Conservation (phyloP, 2,329 filamentous ascomycete genomes). For the Exophiala xenobiotica region DNA sequence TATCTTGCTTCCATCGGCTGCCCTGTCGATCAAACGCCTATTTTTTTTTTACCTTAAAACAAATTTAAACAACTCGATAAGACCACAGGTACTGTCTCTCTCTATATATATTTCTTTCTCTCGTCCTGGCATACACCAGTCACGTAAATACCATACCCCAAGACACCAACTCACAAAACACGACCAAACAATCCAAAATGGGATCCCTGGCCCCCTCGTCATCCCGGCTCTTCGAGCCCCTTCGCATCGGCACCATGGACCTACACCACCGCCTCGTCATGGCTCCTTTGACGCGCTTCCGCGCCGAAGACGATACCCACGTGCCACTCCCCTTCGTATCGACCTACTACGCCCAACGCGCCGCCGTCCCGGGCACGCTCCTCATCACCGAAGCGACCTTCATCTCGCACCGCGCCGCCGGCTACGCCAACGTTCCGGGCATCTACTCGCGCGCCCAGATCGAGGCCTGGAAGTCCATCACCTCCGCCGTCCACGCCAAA, state of each 20-base stretch:
- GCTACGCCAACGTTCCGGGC: slow-evolving; percentile 20
- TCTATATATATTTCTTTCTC: too few relatives aligned
- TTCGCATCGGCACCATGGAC: slow-evolving; percentile 46
- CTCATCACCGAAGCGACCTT: slow-evolving; percentile 36
- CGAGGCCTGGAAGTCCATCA: slow-evolving; percentile 52
- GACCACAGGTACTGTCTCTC: too few relatives aligned
- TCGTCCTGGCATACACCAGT: background rate
- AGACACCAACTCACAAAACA: slow-evolving; percentile 3
- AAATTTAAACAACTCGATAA: too few relatives aligned
- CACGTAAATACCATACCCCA: background rate
- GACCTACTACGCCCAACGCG: slow-evolving; percentile 43
- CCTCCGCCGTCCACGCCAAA: slow-evolving; percentile 51
- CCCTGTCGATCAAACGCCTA: too few relatives aligned
- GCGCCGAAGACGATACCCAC: slow-evolving; percentile 41
- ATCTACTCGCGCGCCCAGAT: slow-evolving; percentile 40
- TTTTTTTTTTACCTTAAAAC: too few relatives aligned
- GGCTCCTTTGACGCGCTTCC: slow-evolving; percentile 55
- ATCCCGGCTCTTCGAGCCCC: slow-evolving; percentile 45
- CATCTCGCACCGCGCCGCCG: slow-evolving; percentile 17
- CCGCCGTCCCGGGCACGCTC: slow-evolving; percentile 39
- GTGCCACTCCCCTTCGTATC: slow-evolving; percentile 43
- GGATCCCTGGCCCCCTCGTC: slow-evolving; percentile 10
- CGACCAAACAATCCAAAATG: background rate
- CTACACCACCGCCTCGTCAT: slow-evolving; percentile 54
- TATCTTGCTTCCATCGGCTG: too few relatives aligned